Evolutionary conservation across 768 basidiomycete genomes (phyloP), one percentile per base, ranked within the genome.

Genomic region (Russula earlei): DNA sequence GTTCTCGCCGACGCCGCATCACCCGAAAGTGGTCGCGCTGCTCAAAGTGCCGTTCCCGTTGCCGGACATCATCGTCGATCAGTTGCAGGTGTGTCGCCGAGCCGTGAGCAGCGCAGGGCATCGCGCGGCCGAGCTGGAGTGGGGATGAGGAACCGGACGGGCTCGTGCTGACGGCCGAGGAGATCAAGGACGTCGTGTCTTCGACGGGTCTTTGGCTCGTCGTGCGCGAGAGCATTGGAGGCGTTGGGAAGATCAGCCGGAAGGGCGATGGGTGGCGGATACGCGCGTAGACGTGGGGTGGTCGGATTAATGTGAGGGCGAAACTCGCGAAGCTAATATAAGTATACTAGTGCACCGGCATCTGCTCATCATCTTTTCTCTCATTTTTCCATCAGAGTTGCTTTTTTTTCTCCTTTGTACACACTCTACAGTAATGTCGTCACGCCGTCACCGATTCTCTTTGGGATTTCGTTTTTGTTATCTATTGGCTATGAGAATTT

Each of bases 21-120:
- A 98, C 69, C 94, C 94, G 9, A 92, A 94, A 67, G 87, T 97
- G 20, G 87, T 98, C 41, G 86, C 84, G 36, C 82, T 93, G 72
- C 77, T 97, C 63, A 92, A 92, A 68, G 81, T 95, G 50, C 91
- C 94, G 24, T 93, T 87, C 71, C 86, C 90, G 0, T 77, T 96
- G 1, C 85, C 91, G 0, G 86, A 93, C 55, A 75, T 96, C 19
- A 82, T 86, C 60, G 75, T 94, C 20, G 83, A 86, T 63, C 70
- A 68, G 47, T 72, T 84, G 71, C 67, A 67, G 12, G 69, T 83
- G 22, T 72, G 79, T 33, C 78, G 76, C 60, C 74, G 87, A 45
- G 65, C 76, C 45, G 62, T 76, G 45, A 68, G n/a, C 65, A 14
- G 64, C 70, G 5, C 62, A 64, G 63, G 70, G 72, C 52, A 64